Conservation (phyloP, 805 yeast species). For the Metschnikowia chrysomelidarum region DNA sequence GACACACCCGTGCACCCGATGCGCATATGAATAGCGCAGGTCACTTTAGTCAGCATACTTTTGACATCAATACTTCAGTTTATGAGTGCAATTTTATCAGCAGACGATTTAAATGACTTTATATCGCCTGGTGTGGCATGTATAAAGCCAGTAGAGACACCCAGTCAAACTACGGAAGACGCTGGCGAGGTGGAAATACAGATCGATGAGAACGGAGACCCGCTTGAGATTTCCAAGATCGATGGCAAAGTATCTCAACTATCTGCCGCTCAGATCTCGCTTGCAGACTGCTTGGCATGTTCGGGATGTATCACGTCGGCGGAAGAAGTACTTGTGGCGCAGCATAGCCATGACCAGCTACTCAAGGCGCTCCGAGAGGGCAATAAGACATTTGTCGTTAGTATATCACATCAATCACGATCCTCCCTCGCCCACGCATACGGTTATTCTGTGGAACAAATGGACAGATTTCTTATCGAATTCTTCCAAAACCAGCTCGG, state of each 20-base stretch:
- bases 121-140: conserved; percentile 94
- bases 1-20: conserved; percentile 8
- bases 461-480: conserved; percentile 60
- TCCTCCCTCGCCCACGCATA: conserved; percentile 76
- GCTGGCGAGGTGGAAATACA: conserved; percentile 46
- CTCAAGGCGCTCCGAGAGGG: conserved; percentile 50
- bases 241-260: conserved; percentile 52
- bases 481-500: conserved; percentile 62
- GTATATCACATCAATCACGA: conserved; percentile 83
- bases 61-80: neutral
- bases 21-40: neutral
- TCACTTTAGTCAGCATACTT: conserved; percentile 3
- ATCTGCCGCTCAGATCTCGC: conserved; percentile 80
- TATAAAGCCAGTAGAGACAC: conserved; percentile 73
- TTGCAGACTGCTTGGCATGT: conserved; percentile 94
- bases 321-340: conserved; percentile 89
- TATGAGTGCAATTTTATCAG: conserved; percentile 87
- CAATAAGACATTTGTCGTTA: conserved; percentile 54
- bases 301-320: conserved; percentile 97
- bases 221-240: conserved; percentile 65
- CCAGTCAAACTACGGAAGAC: conserved; percentile 22
- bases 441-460: conserved; percentile 46
- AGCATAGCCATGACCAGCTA: conserved; percentile 84
- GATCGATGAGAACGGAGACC: conserved; percentile 55
- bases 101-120: conserved; percentile 91